These are phyloP conservation scores for Botryotinia calthae DNA, from an alignment of 2,329 filamentous ascomycete species.

Conservation along the genomic window DNA sequence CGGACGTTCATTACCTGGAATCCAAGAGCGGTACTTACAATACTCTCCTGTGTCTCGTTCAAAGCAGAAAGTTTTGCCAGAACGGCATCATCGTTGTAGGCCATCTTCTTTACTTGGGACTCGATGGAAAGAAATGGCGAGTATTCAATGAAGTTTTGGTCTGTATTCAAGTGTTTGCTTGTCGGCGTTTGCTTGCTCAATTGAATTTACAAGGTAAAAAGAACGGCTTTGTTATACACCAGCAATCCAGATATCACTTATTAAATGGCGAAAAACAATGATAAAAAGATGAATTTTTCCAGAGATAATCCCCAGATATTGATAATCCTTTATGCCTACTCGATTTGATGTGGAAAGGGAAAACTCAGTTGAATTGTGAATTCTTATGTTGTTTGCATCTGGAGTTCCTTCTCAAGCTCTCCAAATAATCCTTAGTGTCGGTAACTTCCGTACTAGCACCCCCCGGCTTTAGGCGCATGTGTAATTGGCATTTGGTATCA, in stretches of 20 bases:
- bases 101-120: slow-evolving; percentile 55
- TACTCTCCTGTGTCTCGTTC: slow-evolving; percentile 97
- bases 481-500: slow-evolving; percentile 8
- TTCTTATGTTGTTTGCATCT: slow-evolving; percentile 7
- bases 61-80: slow-evolving; percentile 91
- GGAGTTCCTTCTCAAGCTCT: slow-evolving; percentile 12
- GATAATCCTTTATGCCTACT: not conserved
- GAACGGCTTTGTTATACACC: slow-evolving; percentile 12
- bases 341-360: not conserved
- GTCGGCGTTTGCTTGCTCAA: slow-evolving; percentile 4
- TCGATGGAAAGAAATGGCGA: not conserved
- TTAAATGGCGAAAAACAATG: not conserved
- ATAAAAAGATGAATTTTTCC: not conserved
- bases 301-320: not conserved
- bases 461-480: slow-evolving; percentile 9
- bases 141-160: slow-evolving; percentile 11
- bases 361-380: slow-evolving; percentile 12
- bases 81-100: slow-evolving; percentile 94
- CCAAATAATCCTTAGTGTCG: slow-evolving; percentile 21
- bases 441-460: slow-evolving; percentile 13
- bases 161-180: slow-evolving; percentile 12
- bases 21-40: slow-evolving; percentile 45
- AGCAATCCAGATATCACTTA: not conserved
- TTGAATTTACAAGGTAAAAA: slow-evolving; percentile 1
- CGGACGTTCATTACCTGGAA: slow-evolving; percentile 3